Base-by-base conservation (phyloP, 192 early-diverging fungal genomes). In the Gigaspora rosea region DNA sequence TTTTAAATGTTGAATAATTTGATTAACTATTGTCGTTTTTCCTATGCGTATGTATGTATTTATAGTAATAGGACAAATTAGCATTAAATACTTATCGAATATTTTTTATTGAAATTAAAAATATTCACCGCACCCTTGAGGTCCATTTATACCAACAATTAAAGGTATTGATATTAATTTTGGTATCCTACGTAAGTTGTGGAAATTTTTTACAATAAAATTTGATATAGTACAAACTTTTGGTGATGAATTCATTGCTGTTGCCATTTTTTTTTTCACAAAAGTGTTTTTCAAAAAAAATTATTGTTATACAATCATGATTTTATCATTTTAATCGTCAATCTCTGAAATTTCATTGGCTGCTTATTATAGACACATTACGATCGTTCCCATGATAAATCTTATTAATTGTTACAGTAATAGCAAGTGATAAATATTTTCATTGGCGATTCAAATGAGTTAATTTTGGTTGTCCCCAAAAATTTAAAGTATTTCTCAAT, bases 121-220 rank as follows among this genome's bases (percentile, higher is more conserved):
- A 11, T 71, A 78, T 71, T 90, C 86, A 66, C 89, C 95, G 65
- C 89, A 86, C 13, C 95, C 95, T 84, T 96, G 95, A 12, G 92
- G 90, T 0, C 94, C 94, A 32, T 83, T 89, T 63, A 95, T 83
- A n/a, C 92, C 93, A 10, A 95, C 89, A 10, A 94, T 79, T 27
- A 95, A 79, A 10, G 91, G 89, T 54, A 68, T 62, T 11, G 46
- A 49, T 13, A 20, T 50, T 41, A 27, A 49, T 22, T 49, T 50
- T 49, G 48, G 4, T 15, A 22, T 49, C n/a, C 49, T 51, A n/a
- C 49, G n/a, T 13, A 69, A 69, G 49, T 50, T 50, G 6, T 69
- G 48, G 8, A 32, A 69, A 69, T 69, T 20, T 32, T 69, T n/a
- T 50, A 69, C 0, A 32, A 69, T 69, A 32, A 69, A 69, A 15